Percentiles rank a stretch among this genome's conserved stretches.
Evolutionary conservation across 768 basidiomycete genomes (phyloP).

Genomic region (Lactarius sp.): DNA sequence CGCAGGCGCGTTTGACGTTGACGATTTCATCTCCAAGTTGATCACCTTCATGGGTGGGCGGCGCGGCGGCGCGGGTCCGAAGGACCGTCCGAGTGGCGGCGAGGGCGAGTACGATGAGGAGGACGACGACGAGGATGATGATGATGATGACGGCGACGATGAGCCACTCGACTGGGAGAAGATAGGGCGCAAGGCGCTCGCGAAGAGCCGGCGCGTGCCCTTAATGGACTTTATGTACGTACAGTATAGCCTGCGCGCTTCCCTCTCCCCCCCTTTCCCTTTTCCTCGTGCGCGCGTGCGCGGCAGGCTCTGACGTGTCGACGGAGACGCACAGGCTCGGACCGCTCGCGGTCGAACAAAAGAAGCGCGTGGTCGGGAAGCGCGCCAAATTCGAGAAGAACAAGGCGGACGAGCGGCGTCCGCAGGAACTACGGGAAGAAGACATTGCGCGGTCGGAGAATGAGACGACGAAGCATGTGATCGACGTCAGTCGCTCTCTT

Average conservation of each 20-base stretch:
- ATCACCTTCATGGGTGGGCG: slow-evolving; percentile 72
- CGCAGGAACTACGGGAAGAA: slow-evolving; percentile 77
- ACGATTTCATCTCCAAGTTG: slow-evolving; percentile 81
- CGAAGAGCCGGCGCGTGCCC: slow-evolving; percentile 73
- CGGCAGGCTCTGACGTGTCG: slow-evolving; percentile 21
- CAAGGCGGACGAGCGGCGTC: slow-evolving; percentile 60
- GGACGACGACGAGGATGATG: slow-evolving; percentile 40
- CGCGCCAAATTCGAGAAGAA: slow-evolving; percentile 69
- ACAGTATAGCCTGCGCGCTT: neutral
- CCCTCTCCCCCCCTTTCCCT: neutral
- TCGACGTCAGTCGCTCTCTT: slow-evolving; percentile 44
- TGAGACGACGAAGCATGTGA: slow-evolving; percentile 86
- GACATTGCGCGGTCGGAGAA: slow-evolving; percentile 82
- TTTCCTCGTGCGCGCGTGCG: no score
- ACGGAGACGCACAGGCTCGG: slow-evolving; percentile 63
- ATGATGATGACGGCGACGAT: slow-evolving; percentile 35
- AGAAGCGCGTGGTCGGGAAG: slow-evolving; percentile 57
- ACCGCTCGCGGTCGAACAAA: slow-evolving; percentile 81
- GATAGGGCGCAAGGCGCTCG: slow-evolving; percentile 79
- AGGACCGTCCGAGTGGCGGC: slow-evolving; percentile 34
- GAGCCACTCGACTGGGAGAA: slow-evolving; percentile 72
- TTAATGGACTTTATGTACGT: slow-evolving; percentile 86
- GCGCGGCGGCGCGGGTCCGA: slow-evolving; percentile 37
- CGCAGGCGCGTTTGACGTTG: slow-evolving; percentile 83
- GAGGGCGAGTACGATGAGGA: slow-evolving; percentile 45